Conservation (phyloP, 371 early-diverging fungal genomes). For the Synchytrium microbalum region DNA sequence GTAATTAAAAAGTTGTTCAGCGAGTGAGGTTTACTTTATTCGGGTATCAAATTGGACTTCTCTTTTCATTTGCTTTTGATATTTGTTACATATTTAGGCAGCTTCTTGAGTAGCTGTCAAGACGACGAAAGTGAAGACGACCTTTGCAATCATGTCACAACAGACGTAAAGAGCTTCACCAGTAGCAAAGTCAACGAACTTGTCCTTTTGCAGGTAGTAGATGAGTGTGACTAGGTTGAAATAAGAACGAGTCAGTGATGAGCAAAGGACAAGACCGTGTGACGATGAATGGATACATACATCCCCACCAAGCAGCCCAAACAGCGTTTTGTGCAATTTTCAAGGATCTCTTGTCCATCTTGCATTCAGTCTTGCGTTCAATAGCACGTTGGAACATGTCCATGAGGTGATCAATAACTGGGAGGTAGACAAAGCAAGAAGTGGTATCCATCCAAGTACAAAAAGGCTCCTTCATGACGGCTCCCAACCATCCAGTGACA, state of each 20-base stretch:
- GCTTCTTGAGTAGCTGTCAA: constrained; percentile 18
- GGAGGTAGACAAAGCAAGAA: constrained; percentile 12
- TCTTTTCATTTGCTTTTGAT: too few relatives aligned
- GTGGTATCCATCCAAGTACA: constrained; percentile 7
- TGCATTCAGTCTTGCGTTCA: not conserved
- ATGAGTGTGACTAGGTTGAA: too few relatives aligned
- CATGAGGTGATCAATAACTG: constrained; percentile 13
- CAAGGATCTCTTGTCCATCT: constrained; percentile 6
- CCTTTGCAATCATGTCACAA: constrained; percentile 26
- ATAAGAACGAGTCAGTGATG: too few relatives aligned
- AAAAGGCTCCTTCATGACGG: constrained; percentile 23
- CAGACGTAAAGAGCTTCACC: constrained; percentile 19
- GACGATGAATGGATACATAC: too few relatives aligned
- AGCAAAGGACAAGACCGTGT: too few relatives aligned
- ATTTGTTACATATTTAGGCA: too few relatives aligned
- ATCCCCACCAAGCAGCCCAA: constrained; percentile 3
- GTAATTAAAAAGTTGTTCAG: too few relatives aligned
- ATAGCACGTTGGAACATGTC: too few relatives aligned
- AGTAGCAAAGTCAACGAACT: constrained; percentile 13
- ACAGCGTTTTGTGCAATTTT: constrained; percentile 1
- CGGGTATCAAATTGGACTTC: too few relatives aligned
- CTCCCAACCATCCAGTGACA: constrained; percentile 22
- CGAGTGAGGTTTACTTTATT: too few relatives aligned
- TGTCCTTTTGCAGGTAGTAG: too few relatives aligned
- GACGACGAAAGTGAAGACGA: constrained; percentile 22